Evolutionary conservation across 1,139 yeast species (phyloP), one percentile per base, ranked within the genome.

Genomic region (Protomyces macrosporus): DNA sequence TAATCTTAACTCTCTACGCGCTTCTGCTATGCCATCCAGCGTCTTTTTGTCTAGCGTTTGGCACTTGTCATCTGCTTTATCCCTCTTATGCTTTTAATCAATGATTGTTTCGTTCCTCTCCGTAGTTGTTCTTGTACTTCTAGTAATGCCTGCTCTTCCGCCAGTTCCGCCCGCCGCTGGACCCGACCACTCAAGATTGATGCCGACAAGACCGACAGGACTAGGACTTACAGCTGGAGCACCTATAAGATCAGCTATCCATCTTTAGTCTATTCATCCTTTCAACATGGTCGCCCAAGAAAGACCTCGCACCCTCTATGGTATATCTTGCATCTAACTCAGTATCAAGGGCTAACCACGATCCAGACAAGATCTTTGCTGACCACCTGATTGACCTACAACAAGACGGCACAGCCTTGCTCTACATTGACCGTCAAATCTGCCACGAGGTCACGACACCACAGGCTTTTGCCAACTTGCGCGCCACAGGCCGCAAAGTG

Each of bases 401-500:
- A 72, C 93, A 88, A 62, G 85, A 90, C 42, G 95, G 95, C 45
- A 90, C 97, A 12, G 86, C 82, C 73, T 81, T 93, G 70, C 78
- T 93, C 68, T 93, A 88, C 76, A 91, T 93, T 68, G 98, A 93
- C 77, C 88, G 98, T 77, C 98, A 93, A 75, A 81, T 93, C 71
- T 96, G 93, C 65, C 98, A 93, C 75, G 98, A 93, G 78, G 98
- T 93, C 64, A 93, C 98, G 0, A 90, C 98, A 45, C 98, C 98
- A 40, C 98, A 93, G 77, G 98, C 98, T 7, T 93, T 93, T 74
- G 98, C 93, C 78, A 98, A 98, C 52, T 82, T 93, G 71, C 82
- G 81, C 69, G 87, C 84, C 72, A 97, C 97, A 32, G 89, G 88
- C 61, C 85, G 98, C 79, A 75, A 76, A 66, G 97, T 93, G 61